Conservation (phyloP, 2,329 filamentous ascomycete species). For the Penicillium sp. region DNA sequence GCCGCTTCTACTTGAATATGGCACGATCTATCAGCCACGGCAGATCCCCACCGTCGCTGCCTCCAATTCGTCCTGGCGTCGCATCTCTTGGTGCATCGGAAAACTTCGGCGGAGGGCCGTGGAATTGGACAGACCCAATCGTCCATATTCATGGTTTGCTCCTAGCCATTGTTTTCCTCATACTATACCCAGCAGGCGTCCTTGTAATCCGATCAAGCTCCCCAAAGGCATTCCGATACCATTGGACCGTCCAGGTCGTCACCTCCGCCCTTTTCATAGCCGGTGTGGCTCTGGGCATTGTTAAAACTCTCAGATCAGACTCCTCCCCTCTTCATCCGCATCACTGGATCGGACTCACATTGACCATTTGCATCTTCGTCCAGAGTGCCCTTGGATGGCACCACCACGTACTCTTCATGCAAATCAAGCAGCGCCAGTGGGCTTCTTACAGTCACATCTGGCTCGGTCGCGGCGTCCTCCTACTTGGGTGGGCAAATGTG, state of each 20-base stretch:
- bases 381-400: slow-evolving; percentile 16
- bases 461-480: slow-evolving; percentile 7
- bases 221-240: slow-evolving; percentile 11
- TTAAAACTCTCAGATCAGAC: slow-evolving; percentile 5
- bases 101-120: too few relatives aligned
- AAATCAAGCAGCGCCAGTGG: slow-evolving; percentile 12
- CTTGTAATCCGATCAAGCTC: neutral
- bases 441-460: slow-evolving; percentile 17
- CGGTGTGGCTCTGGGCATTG: slow-evolving; percentile 8
- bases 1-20: too few relatives aligned
- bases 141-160: too few relatives aligned
- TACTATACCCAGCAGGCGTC: too few relatives aligned
- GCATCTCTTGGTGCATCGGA: too few relatives aligned
- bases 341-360: slow-evolving; percentile 7
- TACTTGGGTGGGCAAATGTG: slow-evolving; percentile 16
- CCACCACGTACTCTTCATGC: slow-evolving; percentile 16
- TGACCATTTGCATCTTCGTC: neutral
- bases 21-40: too few relatives aligned
- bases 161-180: too few relatives aligned
- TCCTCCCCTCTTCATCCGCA: slow-evolving; percentile 3
- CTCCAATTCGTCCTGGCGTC: too few relatives aligned
- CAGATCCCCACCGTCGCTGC: too few relatives aligned
- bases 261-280: slow-evolving; percentile 1
- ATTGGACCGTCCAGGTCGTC: slow-evolving; percentile 15
- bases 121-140: too few relatives aligned